Base-by-base conservation (phyloP, 2,329 filamentous ascomycete genomes). In the Exophiala xenobiotica region DNA sequence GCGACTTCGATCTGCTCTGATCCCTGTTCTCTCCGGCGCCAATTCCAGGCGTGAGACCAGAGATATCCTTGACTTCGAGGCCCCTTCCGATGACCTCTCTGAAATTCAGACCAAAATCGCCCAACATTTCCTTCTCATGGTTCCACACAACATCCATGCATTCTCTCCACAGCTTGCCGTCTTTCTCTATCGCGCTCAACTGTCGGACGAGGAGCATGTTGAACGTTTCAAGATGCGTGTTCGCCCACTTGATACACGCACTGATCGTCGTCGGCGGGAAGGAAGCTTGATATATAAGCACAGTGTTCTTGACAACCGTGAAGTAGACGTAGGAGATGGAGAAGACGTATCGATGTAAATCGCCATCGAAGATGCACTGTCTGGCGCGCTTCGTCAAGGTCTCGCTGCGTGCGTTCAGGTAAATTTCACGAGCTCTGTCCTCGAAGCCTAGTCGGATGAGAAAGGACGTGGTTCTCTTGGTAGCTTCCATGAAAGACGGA, bases 231-330 rank as follows among this genome's bases (percentile, higher is more conserved):
- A 97, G 83, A 66, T 95, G 85, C 62, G 93, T 87, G 70, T 96
- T 97, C n/a, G 90, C 91, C 93, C 93, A 99, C 66, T 92, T 95
- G 63, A 99, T 92, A 63, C 90, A 95, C 0, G 91, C 90, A 64
- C 90, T 95, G 80, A 93, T 95, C 75, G 93, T 89, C 11, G 84
- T 78, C 20, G 88, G 80, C 8, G 90, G 86, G 67, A 97, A 97
- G 67, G 90, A 95, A 46, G 73, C 70, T 65, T 95, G 90, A 70
- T 93, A 96, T 64, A 88, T 91, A 64, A 82, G 81, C 54, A 97
- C 87, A 0, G 93, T 97, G 70, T 97, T 96, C 62, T 89, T 85
- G 66, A 99, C 92, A 59, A 96, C 80, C 47, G 85, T 90, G 71
- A 99, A 99, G 70, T 96, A 96, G 51, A 96, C 90, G 70, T 90